These are phyloP conservation scores for Sclerotinia nivalis DNA, from an alignment of 2,329 filamentous ascomycete species.

Conservation along the genomic window DNA sequence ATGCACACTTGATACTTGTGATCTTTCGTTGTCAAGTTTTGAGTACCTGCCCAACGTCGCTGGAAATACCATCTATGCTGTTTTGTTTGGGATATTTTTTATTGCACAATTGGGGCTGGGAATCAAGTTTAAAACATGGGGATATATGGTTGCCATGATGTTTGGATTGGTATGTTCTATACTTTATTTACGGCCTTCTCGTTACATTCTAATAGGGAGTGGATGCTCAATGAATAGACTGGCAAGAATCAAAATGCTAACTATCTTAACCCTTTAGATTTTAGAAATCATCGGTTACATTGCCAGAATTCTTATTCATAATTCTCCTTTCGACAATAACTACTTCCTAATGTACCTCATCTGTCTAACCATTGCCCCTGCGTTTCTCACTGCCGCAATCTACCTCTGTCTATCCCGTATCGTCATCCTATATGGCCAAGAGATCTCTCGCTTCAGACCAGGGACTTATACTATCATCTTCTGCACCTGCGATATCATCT, in stretches of 20 bases:
- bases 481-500: conserved; percentile 56
- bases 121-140: conserved; percentile 55
- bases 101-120: conserved; percentile 50
- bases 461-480: conserved; percentile 52
- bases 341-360: conserved; percentile 62
- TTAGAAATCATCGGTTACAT: conserved; percentile 50
- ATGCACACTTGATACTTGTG: conserved; percentile 42
- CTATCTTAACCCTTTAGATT: neutral
- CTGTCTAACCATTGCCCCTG: conserved; percentile 45
- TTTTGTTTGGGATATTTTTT: conserved; percentile 50
- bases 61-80: conserved; percentile 56
- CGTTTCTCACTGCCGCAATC: conserved; percentile 61
- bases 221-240: too few relatives aligned
- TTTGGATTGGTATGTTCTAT: conserved; percentile 47
- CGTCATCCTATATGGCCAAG: conserved; percentile 47
- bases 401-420: conserved; percentile 58
- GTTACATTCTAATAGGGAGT: too few relatives aligned
- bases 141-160: conserved; percentile 52
- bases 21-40: conserved; percentile 57
- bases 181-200: neutral
- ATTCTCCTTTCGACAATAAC: conserved; percentile 55
- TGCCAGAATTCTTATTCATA: conserved; percentile 52
- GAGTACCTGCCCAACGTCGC: conserved; percentile 58
- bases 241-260: neutral
- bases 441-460: conserved; percentile 50